Percentiles rank a stretch among this genome's conserved stretches.
phyloP scores from a whole-genome alignment of 2,329 filamentous ascomycete genomes.

The Arthrobotrys conoides region DNA sequence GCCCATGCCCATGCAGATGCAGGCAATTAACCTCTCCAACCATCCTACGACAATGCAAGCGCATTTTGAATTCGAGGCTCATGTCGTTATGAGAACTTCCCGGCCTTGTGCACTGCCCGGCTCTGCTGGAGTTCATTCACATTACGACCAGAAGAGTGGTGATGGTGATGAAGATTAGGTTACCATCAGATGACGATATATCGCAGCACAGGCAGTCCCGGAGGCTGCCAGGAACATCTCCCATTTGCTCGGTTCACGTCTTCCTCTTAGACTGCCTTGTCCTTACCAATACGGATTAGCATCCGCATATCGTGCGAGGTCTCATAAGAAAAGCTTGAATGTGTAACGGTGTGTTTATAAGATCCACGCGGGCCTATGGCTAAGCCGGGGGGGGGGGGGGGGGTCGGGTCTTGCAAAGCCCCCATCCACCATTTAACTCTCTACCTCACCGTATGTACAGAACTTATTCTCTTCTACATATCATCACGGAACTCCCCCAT shows the following conservation, averaged over 20 bases:
- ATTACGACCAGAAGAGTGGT: too few species aligned
- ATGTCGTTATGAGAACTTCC: constrained; percentile 44
- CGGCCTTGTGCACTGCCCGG: constrained; percentile 48
- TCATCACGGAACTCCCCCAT: constrained; percentile 44
- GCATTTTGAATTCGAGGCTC: constrained; percentile 50
- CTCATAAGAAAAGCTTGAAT: constrained; percentile 26
- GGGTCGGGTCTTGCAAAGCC: constrained; percentile 49
- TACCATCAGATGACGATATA: constrained; percentile 56
- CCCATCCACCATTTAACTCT: constrained; percentile 18
- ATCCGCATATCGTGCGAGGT: constrained; percentile 26
- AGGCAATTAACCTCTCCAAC: constrained; percentile 10
- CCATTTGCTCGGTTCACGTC: constrained; percentile 46
- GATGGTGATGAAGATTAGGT: constrained; percentile 55
- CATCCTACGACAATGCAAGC: constrained; percentile 29
- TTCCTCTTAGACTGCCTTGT: constrained; percentile 20
- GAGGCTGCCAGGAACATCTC: constrained; percentile 47
- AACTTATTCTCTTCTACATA: constrained; percentile 4
- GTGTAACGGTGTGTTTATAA: constrained; percentile 49
- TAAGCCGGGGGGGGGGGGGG: not conserved
- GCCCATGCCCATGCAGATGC: not conserved
- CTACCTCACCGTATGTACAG: not conserved
- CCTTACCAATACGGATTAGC: constrained; percentile 40
- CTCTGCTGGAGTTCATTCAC: not conserved
- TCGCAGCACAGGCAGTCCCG: constrained; percentile 38
- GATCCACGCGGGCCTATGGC: constrained; percentile 58